These are phyloP conservation scores for Beauveria sp. DNA, from an alignment of 2,329 filamentous ascomycete species.

Conservation along the genomic window DNA sequence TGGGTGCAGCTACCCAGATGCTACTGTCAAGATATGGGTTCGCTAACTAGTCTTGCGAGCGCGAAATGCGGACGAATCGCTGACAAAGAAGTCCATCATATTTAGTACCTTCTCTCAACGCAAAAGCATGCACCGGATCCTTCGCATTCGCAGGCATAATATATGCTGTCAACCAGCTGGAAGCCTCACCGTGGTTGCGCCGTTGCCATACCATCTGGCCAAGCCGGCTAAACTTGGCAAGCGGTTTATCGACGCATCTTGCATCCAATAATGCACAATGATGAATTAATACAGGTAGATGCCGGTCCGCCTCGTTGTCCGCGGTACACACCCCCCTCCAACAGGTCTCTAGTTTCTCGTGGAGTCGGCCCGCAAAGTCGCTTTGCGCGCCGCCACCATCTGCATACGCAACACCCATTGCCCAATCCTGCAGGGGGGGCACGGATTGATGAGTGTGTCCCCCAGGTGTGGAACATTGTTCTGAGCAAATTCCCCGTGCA, in stretches of 20 bases:
- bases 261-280: background rate
- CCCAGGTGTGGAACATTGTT: too few species aligned
- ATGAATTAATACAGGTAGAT: background rate
- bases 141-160: too few species aligned
- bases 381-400: background rate
- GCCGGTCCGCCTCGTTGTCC: background rate
- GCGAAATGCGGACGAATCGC: background rate
- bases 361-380: background rate
- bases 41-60: background rate
- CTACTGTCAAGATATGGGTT: background rate
- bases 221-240: background rate
- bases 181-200: background rate
- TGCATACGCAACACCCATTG: background rate
- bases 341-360: background rate
- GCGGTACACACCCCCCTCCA: background rate
- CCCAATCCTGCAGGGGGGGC: background rate
- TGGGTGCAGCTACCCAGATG: background rate
- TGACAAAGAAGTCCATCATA: background rate
- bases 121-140: background rate
- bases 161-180: background rate
- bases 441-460: background rate
- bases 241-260: background rate
- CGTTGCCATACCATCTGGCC: background rate
- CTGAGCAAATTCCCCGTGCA: too few species aligned
- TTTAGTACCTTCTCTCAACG: too few species aligned